A percentile compares a stretch with the other conserved stretches of the same genome.
These are phyloP conservation scores for Pichia sp. DNA, from an alignment of 1,139 yeast genomes.

Conservation along the genomic window DNA sequence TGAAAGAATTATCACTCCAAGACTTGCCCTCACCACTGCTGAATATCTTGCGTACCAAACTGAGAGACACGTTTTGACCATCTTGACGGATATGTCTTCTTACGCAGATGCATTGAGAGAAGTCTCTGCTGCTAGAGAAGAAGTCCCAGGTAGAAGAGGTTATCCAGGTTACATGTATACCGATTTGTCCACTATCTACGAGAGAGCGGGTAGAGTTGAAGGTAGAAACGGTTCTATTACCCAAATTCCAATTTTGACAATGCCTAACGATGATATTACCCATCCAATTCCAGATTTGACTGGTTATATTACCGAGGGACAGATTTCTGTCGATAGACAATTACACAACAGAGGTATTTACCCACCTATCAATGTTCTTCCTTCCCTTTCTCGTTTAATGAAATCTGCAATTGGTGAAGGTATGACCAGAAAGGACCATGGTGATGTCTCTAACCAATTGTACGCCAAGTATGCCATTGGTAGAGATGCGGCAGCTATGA, in stretches of 20 bases:
- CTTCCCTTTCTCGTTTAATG: constrained; percentile 96
- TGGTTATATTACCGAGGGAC: constrained; percentile 99
- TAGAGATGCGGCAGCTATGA: constrained; percentile 99
- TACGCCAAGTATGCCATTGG: constrained; percentile 99
- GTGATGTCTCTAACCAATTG: constrained; percentile 97
- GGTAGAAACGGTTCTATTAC: constrained; percentile 99
- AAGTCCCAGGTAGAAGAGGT: constrained; percentile 99
- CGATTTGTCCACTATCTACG: constrained; percentile 96
- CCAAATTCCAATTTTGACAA: constrained; percentile 95
- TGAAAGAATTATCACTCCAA: constrained; percentile 98
- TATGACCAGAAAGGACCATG: constrained; percentile 99
- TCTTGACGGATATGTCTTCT: constrained; percentile 97
- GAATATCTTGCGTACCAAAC: constrained; percentile 98
- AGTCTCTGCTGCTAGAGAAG: constrained; percentile 99
- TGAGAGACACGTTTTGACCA: constrained; percentile 97
- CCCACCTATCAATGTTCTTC: constrained; percentile 97
- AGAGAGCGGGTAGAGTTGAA: constrained; percentile 99
- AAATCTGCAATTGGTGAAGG: constrained; percentile 99
- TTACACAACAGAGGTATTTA: constrained; percentile 92
- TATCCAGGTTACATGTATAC: constrained; percentile 99
- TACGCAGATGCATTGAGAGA: constrained; percentile 99
- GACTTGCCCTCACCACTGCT: constrained; percentile 98
- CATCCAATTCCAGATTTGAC: constrained; percentile 99
- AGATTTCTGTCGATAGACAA: constrained; percentile 95
- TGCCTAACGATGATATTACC: constrained; percentile 99